phyloP scores from a whole-genome alignment of 305 asterid genomes.

The Fraxinus xanthoxyloides region DNA sequence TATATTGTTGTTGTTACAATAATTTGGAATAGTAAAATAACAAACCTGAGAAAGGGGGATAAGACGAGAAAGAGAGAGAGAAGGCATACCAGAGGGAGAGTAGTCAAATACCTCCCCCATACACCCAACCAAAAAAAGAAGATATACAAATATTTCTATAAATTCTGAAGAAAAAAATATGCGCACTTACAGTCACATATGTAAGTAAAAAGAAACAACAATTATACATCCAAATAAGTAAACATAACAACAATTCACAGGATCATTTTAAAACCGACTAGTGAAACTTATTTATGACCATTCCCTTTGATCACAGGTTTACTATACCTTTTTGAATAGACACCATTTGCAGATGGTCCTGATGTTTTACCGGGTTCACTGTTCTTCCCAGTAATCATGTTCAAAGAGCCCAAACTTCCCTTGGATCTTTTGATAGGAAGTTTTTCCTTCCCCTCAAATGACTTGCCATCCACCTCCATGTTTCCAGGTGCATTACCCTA shows the following conservation, averaged over 20 bases:
- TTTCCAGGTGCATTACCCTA: slow-evolving; percentile 66
- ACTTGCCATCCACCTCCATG: slow-evolving; percentile 70
- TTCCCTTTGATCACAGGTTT: slow-evolving; percentile 17
- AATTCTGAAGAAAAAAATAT: neutral
- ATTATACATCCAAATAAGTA: neutral
- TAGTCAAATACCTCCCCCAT: neutral
- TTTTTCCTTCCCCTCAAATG: slow-evolving; percentile 79
- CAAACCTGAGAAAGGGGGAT: neutral
- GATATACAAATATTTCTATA: neutral
- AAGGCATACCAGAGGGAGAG: neutral
- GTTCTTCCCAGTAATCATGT: slow-evolving; percentile 78
- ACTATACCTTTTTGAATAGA: slow-evolving; percentile 67
- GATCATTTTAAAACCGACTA: neutral
- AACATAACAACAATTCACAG: neutral
- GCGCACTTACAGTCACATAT: neutral
- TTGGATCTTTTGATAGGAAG: slow-evolving; percentile 94
- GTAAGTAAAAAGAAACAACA: neutral
- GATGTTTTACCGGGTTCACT: slow-evolving; percentile 59
- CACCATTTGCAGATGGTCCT: slow-evolving; percentile 71
- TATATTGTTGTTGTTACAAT: too few species aligned
- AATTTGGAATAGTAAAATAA: neutral
- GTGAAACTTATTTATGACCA: neutral
- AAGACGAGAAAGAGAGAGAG: neutral
- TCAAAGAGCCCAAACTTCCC: slow-evolving; percentile 87
- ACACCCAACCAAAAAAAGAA: neutral